Percentiles rank a stretch among this genome's conserved stretches.
Evolutionary conservation across 164 flowering plant species (phyloP).

Genomic region (Vitis amurensis): DNA sequence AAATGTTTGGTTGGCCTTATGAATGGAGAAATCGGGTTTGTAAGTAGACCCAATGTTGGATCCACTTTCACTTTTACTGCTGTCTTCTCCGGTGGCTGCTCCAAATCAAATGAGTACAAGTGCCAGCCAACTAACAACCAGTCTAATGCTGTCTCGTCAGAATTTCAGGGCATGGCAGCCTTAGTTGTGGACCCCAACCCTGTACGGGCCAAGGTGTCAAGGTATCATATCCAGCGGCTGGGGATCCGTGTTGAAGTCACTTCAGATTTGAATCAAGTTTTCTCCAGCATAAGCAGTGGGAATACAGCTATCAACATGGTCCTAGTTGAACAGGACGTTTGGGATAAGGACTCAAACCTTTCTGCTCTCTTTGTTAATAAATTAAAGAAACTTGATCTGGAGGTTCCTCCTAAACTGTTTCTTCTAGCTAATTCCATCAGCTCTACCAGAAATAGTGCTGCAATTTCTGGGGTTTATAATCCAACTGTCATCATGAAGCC

Average conservation of each 20-base stretch:
- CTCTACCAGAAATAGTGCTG: conserved; percentile 23
- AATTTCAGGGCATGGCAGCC: conserved; percentile 72
- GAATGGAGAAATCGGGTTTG: conserved; percentile 95
- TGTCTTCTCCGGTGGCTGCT: conserved; percentile 48
- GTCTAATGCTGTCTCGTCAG: conserved; percentile 37
- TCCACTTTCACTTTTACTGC: conserved; percentile 91
- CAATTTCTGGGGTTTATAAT: conserved; percentile 21
- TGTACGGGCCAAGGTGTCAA: conserved; percentile 69
- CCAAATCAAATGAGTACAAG: conserved; percentile 35
- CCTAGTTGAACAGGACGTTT: conserved; percentile 74
- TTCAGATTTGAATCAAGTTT: conserved; percentile 43
- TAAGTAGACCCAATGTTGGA: conserved; percentile 72
- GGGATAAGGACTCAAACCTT: conserved; percentile 46
- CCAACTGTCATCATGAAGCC: conserved; percentile 76
- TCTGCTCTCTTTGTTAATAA: conserved; percentile 33
- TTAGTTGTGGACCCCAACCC: conserved; percentile 67
- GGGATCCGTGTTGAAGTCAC: conserved; percentile 67
- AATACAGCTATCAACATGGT: conserved; percentile 42
- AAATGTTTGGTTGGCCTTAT: conserved; percentile 87
- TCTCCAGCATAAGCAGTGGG: conserved; percentile 29
- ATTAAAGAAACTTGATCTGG: conserved; percentile 26
- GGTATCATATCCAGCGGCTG: conserved; percentile 83
- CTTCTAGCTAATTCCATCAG: conserved; percentile 53
- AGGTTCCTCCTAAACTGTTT: conserved; percentile 54
- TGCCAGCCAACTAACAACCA: conserved; percentile 42